phyloP scores from a whole-genome alignment of 2,329 filamentous ascomycete species.

The Ophidiomyces ophidiicola region DNA sequence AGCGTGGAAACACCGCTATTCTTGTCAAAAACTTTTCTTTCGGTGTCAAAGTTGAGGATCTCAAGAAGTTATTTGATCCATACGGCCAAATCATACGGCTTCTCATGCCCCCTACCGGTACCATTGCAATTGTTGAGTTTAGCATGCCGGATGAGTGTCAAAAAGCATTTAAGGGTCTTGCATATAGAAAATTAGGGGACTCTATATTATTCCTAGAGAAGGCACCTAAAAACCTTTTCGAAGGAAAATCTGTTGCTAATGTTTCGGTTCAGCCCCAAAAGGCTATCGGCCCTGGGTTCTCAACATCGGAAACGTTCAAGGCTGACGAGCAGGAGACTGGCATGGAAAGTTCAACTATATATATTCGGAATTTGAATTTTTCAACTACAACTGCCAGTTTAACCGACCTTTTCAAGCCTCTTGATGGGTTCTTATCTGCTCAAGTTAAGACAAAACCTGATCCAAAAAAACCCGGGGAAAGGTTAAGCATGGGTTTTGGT shows the following conservation, averaged over 20 bases:
- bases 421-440: conserved; percentile 81
- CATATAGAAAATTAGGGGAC: conserved; percentile 83
- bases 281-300: conserved; percentile 31
- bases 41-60: conserved; percentile 64
- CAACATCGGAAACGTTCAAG: conserved; percentile 31
- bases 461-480: conserved; percentile 75
- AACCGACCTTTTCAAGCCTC: conserved; percentile 61
- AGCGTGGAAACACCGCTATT: conserved; percentile 75
- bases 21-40: conserved; percentile 92
- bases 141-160: conserved; percentile 65
- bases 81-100: conserved; percentile 70
- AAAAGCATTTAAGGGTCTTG: conserved; percentile 68
- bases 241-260: conserved; percentile 25
- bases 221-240: conserved; percentile 72
- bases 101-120: conserved; percentile 83
- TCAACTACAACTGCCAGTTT: conserved; percentile 66
- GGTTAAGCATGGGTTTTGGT: conserved; percentile 93
- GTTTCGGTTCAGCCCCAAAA: conserved; percentile 22
- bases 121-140: conserved; percentile 89
- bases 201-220: conserved; percentile 89
- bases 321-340: conserved; percentile 26
- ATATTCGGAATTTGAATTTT: conserved; percentile 91
- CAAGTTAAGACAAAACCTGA: conserved; percentile 88
- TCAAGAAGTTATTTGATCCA: conserved; percentile 70
- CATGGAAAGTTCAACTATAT: conserved; percentile 65